Conservation (phyloP, 2,329 filamentous ascomycete genomes). For the Pseudocercospora ulei region DNA sequence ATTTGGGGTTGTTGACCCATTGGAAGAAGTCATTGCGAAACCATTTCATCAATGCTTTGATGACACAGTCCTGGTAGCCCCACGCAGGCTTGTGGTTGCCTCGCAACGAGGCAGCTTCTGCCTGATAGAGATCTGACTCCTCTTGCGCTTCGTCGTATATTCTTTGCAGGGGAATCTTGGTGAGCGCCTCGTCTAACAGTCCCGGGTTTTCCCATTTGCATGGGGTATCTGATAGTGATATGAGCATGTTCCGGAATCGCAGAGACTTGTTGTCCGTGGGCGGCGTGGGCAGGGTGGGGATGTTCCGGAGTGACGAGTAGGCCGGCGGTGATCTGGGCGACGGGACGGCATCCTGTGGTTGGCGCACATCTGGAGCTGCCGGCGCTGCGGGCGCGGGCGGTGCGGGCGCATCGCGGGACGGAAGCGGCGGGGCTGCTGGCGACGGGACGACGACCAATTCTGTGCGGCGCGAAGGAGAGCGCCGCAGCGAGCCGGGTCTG, state of each 20-base stretch:
- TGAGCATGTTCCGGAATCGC: constrained; percentile 58
- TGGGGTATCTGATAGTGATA: constrained; percentile 77
- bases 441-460: constrained; percentile 26
- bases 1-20: constrained; percentile 92
- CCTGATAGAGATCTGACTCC: constrained; percentile 76
- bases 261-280: constrained; percentile 48
- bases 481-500: constrained; percentile 37
- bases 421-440: constrained; percentile 17
- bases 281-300: constrained; percentile 63
- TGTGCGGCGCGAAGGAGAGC: constrained; percentile 48
- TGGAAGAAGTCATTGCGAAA: constrained; percentile 92
- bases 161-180: constrained; percentile 74
- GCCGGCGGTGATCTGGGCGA: constrained; percentile 40
- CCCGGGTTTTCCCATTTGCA: constrained; percentile 95
- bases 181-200: constrained; percentile 79
- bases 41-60: constrained; percentile 83
- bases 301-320: constrained; percentile 53
- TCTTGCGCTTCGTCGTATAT: constrained; percentile 93
- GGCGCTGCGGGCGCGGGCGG: constrained; percentile 26
- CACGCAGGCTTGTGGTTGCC: constrained; percentile 68
- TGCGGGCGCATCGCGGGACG: constrained; percentile 16
- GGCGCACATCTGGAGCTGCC: constrained; percentile 27
- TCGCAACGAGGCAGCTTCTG: constrained; percentile 78
- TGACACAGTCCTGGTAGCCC: constrained; percentile 96
- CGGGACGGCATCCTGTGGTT: constrained; percentile 18